Evolutionary conservation across 495 filamentous ascomycete genomes (phyloP), one percentile per base, ranked within the genome.

Genomic region (Evernia prunastri): DNA sequence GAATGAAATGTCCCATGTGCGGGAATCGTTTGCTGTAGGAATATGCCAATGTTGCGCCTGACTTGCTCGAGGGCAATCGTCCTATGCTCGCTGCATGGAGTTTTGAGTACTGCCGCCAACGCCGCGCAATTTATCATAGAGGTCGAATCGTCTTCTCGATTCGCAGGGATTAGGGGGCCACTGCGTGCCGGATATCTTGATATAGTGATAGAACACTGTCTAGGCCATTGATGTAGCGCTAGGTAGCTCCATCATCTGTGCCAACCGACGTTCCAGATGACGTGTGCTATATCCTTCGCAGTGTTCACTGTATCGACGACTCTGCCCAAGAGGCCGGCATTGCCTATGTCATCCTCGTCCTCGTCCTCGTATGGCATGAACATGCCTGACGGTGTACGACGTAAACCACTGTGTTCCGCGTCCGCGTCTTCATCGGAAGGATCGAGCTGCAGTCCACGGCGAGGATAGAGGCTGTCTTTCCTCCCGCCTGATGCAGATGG

Each of bases 211-310:
- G 33, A 63, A 42, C 17, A 43, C 0, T 43, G 5, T 42, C 60
- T 37, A 56, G 36, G 49, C 60, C 49, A 37, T 42, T 18, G 10
- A 35, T 12, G 11, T 11, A 51, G 12, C 27, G 25, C 37, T 18
- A 45, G 33, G 15, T 15, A 25, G 18, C 39, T 59, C n/a, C 15
- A 20, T 88, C 70, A 92, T 67, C 84, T 81, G 68, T 89, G 84
- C 94, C 93, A 97, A 42, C 93, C 93, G 61, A 97, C 94, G 72
- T 98, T 98, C 92, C 91, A 96, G 67, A 97, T 90, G 43, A 97
- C 92, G 78, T 96, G 90, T 43, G 89, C 91, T 68, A 98, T 98
- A 69, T 98, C 94, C 67, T 87, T 87, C 51, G 93, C 92, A 11
- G 93, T 97, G 78, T 98, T 97, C 70, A 98, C 90, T 49, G 92